Conservation (phyloP, 2,329 filamentous ascomycete genomes). For the Penicillium polonicum region DNA sequence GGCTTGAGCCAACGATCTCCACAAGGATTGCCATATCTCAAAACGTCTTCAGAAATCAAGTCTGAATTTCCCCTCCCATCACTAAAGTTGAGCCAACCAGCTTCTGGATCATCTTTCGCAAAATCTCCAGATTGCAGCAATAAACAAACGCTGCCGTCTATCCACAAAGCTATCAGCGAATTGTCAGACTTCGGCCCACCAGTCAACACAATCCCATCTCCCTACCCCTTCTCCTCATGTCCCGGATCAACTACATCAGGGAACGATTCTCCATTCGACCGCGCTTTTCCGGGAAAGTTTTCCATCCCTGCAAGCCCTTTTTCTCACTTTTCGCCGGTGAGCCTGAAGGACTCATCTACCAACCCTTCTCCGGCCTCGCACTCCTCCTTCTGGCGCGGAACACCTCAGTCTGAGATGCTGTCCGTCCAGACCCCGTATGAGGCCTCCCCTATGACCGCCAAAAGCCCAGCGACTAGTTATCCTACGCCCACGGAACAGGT, state of each 20-base stretch:
- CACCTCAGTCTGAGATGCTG: constrained; percentile 29
- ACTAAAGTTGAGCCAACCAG: constrained; percentile 42
- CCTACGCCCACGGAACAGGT: constrained; percentile 43
- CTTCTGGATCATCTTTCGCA: constrained; percentile 13
- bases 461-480: constrained; percentile 40
- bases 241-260: constrained; percentile 29
- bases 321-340: constrained; percentile 41
- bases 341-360: constrained; percentile 36
- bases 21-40: constrained; percentile 13
- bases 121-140: constrained; percentile 36
- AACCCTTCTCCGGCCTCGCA: constrained; percentile 38
- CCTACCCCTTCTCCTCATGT: constrained; percentile 26
- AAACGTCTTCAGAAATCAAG: constrained; percentile 32
- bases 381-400: constrained; percentile 29
- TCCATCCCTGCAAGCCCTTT: constrained; percentile 37
- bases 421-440: constrained; percentile 33
- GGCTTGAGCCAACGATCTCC: constrained; percentile 10
- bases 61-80: constrained; percentile 39
- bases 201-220: constrained; percentile 26
- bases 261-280: constrained; percentile 31
- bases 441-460: constrained; percentile 29
- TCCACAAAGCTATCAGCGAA: constrained; percentile 39
- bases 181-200: constrained; percentile 29
- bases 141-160: constrained; percentile 42
- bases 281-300: constrained; percentile 32